These are phyloP conservation scores for Flaveria floridana DNA, from an alignment of 140 eudicot species.

Conservation along the genomic window DNA sequence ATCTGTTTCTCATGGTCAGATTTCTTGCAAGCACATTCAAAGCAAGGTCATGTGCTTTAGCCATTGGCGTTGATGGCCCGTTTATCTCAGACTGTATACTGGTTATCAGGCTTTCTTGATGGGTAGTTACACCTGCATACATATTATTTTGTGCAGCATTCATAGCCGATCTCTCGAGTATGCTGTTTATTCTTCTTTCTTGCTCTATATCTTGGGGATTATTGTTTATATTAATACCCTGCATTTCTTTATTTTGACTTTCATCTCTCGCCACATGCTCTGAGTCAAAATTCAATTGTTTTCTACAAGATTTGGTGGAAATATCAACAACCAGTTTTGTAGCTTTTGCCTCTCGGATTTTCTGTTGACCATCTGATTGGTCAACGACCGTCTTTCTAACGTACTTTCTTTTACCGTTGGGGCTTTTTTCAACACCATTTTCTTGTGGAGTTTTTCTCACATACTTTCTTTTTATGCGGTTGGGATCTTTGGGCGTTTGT, in stretches of 20 bases:
- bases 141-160: conserved; percentile 28
- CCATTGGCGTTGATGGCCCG: conserved; percentile 28
- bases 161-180: conserved; percentile 35
- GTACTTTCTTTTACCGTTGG: conserved; percentile 49
- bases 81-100: conserved; percentile 14
- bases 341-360: conserved; percentile 18
- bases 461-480: conserved; percentile 34
- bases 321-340: conserved; percentile 26
- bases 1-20: conserved; percentile 40
- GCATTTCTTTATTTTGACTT: conserved; percentile 28
- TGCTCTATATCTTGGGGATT: conserved; percentile 36
- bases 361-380: conserved; percentile 25
- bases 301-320: conserved; percentile 44
- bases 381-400: conserved; percentile 39
- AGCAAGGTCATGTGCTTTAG: conserved; percentile 41
- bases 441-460: conserved; percentile 31
- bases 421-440: conserved; percentile 28
- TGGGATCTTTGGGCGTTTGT: conserved; percentile 40
- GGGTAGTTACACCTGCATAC: conserved; percentile 18
- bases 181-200: conserved; percentile 31
- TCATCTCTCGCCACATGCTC: conserved; percentile 29
- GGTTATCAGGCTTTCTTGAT: conserved; percentile 22
- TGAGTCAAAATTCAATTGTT: conserved; percentile 51
- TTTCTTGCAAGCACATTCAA: conserved; percentile 55
- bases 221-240: conserved; percentile 34